Evolutionary conservation across 2,329 filamentous ascomycete genomes (phyloP).

Genomic region (Stagonosporopsis chrysanthemi): DNA sequence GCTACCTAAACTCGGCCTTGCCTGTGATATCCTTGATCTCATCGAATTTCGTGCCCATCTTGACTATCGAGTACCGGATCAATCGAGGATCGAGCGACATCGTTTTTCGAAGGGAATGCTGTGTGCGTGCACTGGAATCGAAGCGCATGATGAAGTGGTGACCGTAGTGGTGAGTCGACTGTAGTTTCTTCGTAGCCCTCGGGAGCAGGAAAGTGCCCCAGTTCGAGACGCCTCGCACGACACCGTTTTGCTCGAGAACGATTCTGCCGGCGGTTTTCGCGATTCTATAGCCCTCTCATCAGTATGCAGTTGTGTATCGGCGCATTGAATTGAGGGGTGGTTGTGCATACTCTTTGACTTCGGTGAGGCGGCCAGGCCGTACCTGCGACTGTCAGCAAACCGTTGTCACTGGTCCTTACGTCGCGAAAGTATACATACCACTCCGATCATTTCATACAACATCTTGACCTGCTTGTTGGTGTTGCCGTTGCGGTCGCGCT

Average conservation of each 20-base stretch:
- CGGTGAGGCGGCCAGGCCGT: slow-evolving; percentile 84
- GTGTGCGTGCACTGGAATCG: slow-evolving; percentile 76
- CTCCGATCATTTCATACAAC: slow-evolving; percentile 97
- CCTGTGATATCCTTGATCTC: slow-evolving; percentile 67
- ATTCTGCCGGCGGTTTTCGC: slow-evolving; percentile 83
- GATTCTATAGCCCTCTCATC: slow-evolving; percentile 66
- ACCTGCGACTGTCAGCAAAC: slow-evolving; percentile 65
- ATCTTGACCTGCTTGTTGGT: slow-evolving; percentile 58
- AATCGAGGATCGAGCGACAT: slow-evolving; percentile 87
- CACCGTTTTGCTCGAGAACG: slow-evolving; percentile 82
- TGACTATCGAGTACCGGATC: slow-evolving; percentile 86
- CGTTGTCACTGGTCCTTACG: neutral
- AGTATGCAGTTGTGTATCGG: slow-evolving; percentile 27
- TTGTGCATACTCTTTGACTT: slow-evolving; percentile 85
- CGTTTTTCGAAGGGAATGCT: slow-evolving; percentile 76
- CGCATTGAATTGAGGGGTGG: slow-evolving; percentile 30
- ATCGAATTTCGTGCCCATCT: slow-evolving; percentile 74
- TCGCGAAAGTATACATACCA: slow-evolving; percentile 67
- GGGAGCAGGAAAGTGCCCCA: slow-evolving; percentile 94
- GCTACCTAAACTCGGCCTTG: slow-evolving; percentile 56
- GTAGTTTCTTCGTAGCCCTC: slow-evolving; percentile 77
- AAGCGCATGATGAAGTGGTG: slow-evolving; percentile 99
- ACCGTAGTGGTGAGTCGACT: slow-evolving; percentile 81
- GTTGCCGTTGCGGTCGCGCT: slow-evolving; percentile 14
- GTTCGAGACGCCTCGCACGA: slow-evolving; percentile 90